These are phyloP conservation scores for Fusarium clavum DNA, from an alignment of 2,329 filamentous ascomycete species.

Conservation along the genomic window DNA sequence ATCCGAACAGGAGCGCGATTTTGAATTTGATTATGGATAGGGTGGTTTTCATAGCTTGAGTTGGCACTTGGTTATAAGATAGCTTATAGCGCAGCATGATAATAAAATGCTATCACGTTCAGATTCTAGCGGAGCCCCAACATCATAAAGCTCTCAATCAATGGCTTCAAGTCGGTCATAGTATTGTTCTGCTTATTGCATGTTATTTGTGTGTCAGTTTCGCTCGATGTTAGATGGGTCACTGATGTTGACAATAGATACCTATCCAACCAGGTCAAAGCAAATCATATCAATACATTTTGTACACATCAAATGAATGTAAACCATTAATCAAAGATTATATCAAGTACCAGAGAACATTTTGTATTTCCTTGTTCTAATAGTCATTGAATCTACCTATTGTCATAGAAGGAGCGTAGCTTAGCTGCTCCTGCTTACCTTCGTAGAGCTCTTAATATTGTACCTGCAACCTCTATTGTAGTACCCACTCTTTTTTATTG, in stretches of 20 bases:
- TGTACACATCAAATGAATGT: neutral
- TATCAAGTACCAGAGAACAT: neutral
- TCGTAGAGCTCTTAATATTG: neutral
- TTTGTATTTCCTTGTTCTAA: neutral
- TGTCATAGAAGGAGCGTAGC: neutral
- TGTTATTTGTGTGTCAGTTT: neutral
- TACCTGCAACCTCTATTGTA: neutral
- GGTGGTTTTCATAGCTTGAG: neutral
- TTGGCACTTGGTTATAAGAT: neutral
- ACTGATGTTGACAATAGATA: no score
- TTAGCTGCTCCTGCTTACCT: neutral
- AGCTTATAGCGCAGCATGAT: neutral
- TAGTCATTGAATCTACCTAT: neutral
- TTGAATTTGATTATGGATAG: neutral
- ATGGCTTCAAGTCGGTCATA: neutral
- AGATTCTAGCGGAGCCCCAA: neutral
- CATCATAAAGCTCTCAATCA: neutral
- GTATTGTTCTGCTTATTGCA: neutral
- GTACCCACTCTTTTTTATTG: conserved; percentile 27
- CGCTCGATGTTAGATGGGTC: neutral
- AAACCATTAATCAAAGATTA: neutral
- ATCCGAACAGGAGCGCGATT: neutral
- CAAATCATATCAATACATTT: neutral
- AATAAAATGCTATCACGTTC: neutral
- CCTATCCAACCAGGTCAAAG: neutral